Evolutionary conservation across 345 rosid species (phyloP), one percentile per base, ranked within the genome.

Genomic region (Durio zibethinus): DNA sequence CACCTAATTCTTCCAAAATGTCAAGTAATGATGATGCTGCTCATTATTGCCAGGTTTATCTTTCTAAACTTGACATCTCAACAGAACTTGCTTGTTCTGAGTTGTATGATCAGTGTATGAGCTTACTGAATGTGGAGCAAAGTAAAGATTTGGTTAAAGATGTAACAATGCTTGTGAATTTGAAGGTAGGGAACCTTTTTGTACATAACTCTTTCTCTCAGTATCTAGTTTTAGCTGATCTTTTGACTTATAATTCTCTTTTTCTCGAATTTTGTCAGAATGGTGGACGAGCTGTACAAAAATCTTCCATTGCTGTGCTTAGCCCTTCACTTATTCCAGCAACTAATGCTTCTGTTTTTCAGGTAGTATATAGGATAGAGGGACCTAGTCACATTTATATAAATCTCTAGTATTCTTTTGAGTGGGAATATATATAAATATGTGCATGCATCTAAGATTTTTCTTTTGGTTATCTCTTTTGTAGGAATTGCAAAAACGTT

Each of bases 51-150:
- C 57, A 73, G 72, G 84, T 85, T 76, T 93, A 94, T 87, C 92
- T 96, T 59, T 91, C 98, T 53, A 91, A 87, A 87, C 88, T 96
- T 67, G 98, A 96, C 85, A 84, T 96, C 77, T 93, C 99, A 4
- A 71, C 82, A 43, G 93, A 94, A 77, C 97, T 96, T 78, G 84
- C 90, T 69, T 86, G 85, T 82, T 80, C 91, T 0, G 97, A 93
- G 81, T 73, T 92, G 87, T 86, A 74, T 82, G 77, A 76, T 75
- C 84, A 79, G 78, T 86, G 86, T 79, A 84, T 87, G 81, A 79
- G 80, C 77, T 79, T 86, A 71, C 69, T 92, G 56, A 81, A 74
- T 40, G 70, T 69, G 40, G 86, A 85, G 77, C 85, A 76, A 72
- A 68, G 77, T 72, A 79, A 73, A 63, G 61, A 82, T 77, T 76